phyloP scores from a whole-genome alignment of 2,329 filamentous ascomycete species.

The Exutisphaerella laricina region DNA sequence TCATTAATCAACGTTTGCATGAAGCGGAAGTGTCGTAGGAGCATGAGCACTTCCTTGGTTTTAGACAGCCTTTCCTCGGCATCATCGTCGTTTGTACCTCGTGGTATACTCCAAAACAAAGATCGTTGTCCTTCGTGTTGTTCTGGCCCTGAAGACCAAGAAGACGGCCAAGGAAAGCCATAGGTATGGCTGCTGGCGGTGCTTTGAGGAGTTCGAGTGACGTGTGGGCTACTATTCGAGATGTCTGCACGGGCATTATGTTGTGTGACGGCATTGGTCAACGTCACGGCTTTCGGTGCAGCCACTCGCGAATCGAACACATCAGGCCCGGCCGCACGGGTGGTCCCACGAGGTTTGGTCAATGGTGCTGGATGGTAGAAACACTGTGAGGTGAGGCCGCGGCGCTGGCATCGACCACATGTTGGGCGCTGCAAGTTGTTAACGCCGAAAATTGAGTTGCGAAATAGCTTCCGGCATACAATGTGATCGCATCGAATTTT shows the following conservation, averaged over 20 bases:
- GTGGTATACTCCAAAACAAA: neutral
- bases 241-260: no score
- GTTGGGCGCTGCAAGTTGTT: constrained; percentile 4
- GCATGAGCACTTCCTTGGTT: constrained; percentile 5
- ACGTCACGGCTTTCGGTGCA: no score
- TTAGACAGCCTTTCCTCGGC: neutral
- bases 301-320: no score
- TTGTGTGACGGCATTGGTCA: no score
- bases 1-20: constrained; percentile 5
- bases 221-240: no score
- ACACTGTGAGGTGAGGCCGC: constrained; percentile 10
- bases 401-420: constrained; percentile 16
- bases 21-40: constrained; percentile 3
- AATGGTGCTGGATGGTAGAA: constrained; percentile 20
- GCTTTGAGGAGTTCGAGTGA: neutral
- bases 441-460: neutral
- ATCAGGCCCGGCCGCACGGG: neutral
- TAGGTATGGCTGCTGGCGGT: neutral
- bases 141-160: neutral
- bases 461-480: neutral
- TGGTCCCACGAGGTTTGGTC: constrained; percentile 7
- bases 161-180: neutral
- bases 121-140: neutral
- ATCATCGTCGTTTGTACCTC: neutral
- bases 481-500: constrained; percentile 18